Evolutionary conservation across 2,329 filamentous ascomycete species (phyloP).

Genomic region (Dactylonectria macrodidyma): DNA sequence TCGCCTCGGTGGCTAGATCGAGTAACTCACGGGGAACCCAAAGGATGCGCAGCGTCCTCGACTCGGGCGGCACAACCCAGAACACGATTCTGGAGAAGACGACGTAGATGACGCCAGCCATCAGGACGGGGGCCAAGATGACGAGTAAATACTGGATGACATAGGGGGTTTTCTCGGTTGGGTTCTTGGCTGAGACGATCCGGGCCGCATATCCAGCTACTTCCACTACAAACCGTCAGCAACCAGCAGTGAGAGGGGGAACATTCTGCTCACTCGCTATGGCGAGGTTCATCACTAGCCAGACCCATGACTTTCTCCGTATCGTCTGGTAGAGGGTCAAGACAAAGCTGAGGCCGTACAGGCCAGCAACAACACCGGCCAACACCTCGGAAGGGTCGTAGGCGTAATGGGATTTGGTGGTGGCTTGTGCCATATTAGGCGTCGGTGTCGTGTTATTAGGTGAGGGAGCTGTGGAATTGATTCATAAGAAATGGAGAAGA

Average conservation of each 20-base stretch:
- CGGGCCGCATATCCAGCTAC: constrained; percentile 36
- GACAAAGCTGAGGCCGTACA: constrained; percentile 37
- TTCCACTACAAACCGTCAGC: constrained; percentile 34
- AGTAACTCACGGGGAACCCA: constrained; percentile 43
- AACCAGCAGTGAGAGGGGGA: rapidly evolving
- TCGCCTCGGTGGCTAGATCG: background rate
- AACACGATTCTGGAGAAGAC: constrained; percentile 43
- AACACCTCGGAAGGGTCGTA: constrained; percentile 37
- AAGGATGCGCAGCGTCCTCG: constrained; percentile 35
- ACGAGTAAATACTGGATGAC: constrained; percentile 42
- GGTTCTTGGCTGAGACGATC: constrained; percentile 32
- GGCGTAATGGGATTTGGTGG: constrained; percentile 33
- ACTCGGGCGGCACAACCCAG: constrained; percentile 42
- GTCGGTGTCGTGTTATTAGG: background rate
- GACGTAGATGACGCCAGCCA: constrained; percentile 47
- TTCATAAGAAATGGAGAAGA: background rate
- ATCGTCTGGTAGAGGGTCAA: constrained; percentile 37
- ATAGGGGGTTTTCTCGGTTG: constrained; percentile 36
- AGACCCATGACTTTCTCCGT: constrained; percentile 39
- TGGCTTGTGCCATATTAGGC: constrained; percentile 19
- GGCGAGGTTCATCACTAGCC: constrained; percentile 37
- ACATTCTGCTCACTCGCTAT: constrained; percentile 32
- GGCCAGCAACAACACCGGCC: constrained; percentile 38
- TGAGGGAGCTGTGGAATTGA: constrained; percentile 2
- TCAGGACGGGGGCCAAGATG: constrained; percentile 42